A percentile compares a stretch with the other conserved stretches of the same genome.
These are phyloP conservation scores for Grigorovia transvaalensis DNA, from an alignment of 805 yeast genomes.

Conservation along the genomic window DNA sequence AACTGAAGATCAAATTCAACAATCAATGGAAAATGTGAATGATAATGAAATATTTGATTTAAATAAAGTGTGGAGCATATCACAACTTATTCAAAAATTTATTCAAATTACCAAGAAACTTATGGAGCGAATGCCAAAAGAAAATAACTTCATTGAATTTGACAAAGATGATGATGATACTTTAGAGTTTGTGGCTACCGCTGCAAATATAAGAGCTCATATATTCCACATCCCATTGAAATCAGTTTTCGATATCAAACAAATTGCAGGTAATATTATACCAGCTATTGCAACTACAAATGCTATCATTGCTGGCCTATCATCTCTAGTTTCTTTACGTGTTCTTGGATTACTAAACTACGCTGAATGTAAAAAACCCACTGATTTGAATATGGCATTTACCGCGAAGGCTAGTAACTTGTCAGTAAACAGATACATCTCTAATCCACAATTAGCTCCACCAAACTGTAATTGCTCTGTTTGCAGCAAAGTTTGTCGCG, in stretches of 20 bases:
- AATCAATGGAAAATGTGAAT: background rate
- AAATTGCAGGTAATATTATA: slow-evolving; percentile 94
- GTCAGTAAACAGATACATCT: slow-evolving; percentile 43
- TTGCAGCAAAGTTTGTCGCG: slow-evolving; percentile 45
- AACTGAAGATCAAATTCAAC: slow-evolving; percentile 2
- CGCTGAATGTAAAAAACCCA: slow-evolving; percentile 28
- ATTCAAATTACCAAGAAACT: slow-evolving; percentile 38
- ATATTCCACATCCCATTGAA: slow-evolving; percentile 62
- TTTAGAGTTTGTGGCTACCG: slow-evolving; percentile 73
- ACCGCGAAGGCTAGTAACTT: slow-evolving; percentile 40
- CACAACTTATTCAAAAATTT: slow-evolving; percentile 56
- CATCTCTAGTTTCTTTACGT: slow-evolving; percentile 62
- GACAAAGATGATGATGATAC: slow-evolving; percentile 96
- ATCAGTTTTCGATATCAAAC: slow-evolving; percentile 79
- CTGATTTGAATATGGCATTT: slow-evolving; percentile 36
- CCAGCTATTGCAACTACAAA: slow-evolving; percentile 98
- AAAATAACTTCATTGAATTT: slow-evolving; percentile 42
- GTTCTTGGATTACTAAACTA: slow-evolving; percentile 31
- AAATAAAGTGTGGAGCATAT: slow-evolving; percentile 45
- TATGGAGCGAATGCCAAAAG: slow-evolving; percentile 36
- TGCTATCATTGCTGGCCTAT: slow-evolving; percentile 87
- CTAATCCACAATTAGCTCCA: slow-evolving; percentile 47
- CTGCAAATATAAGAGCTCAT: slow-evolving; percentile 67
- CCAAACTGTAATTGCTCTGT: slow-evolving; percentile 70
- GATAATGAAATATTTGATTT: slow-evolving; percentile 17